Percentiles rank a stretch among this genome's conserved stretches.
These are phyloP conservation scores for Bipolaris victoriae DNA, from an alignment of 2,329 filamentous ascomycete species.

Conservation along the genomic window DNA sequence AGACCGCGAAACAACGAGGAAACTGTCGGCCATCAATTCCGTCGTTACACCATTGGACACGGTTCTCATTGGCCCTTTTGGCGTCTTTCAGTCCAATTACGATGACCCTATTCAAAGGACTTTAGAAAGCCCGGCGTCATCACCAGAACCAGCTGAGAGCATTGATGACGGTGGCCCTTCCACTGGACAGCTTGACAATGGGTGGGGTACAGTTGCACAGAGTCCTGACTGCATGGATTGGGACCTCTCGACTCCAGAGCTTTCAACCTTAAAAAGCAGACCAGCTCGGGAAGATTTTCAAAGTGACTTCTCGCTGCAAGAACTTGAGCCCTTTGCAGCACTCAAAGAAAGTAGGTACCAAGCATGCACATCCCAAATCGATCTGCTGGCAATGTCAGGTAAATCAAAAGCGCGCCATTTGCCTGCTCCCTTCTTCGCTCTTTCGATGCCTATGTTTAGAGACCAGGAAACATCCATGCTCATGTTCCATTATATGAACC, in stretches of 20 bases:
- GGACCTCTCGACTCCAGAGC: neutral
- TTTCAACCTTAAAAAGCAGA: neutral
- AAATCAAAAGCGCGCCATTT: neutral
- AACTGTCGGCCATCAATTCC: neutral
- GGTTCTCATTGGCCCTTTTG: neutral
- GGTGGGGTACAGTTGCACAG: neutral
- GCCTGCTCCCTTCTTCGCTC: neutral
- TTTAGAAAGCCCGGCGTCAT: neutral
- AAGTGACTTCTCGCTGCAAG: neutral
- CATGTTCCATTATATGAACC: neutral
- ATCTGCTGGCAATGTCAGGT: neutral
- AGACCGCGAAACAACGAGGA: neutral
- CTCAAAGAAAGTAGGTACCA: neutral
- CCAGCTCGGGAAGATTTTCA: neutral
- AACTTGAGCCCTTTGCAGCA: neutral
- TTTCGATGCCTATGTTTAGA: neutral
- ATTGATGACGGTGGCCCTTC: neutral
- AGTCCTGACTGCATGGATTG: neutral
- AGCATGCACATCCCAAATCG: neutral
- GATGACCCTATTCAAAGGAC: neutral
- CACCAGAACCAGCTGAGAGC: neutral
- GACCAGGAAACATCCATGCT: neutral
- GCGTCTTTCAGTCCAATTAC: neutral
- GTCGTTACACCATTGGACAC: neutral
- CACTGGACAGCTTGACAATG: neutral